Evolutionary conservation across 2,329 filamentous ascomycete species (phyloP), one percentile per base, ranked within the genome.

Genomic region (Fusarium sp.): DNA sequence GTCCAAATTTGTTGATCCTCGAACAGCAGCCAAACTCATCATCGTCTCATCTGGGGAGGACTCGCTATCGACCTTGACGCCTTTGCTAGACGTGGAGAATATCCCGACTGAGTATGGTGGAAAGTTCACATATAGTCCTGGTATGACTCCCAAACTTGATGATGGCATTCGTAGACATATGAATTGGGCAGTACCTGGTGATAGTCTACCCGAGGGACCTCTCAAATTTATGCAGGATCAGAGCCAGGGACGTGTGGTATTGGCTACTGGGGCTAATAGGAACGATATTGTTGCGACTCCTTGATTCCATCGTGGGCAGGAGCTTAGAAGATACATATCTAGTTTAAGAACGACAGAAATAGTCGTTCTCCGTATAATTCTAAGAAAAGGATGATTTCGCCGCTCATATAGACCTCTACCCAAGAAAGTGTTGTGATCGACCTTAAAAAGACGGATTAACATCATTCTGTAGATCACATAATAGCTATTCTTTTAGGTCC

Each of bases 51-150:
- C 53, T 6, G n/a, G 30, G 0, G 34, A 53, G 4, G 30, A 48
- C 4, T 16, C 53, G 1, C 22, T 56, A 1, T 37, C 42, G 2
- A 48, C 42, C 3, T 12, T 56, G 7, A 37, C 30, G 1, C 22
- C 30, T 18, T 27, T 25, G 20, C 24, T 49, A 1, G 30, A 30
- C 4, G 44, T 37, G 2, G 53, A 56, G 3, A 56, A 20, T 3
- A 48, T 56, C 34, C 53, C 53, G 4, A 48, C 42, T 3, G 53
- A 56, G 22, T 56, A 56, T 29, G 53, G 53, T 6, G 42, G 53
- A 3, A 20, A 56, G 18, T 56, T 56, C 13, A 9, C 13, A 4
- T 56, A 56, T 18, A 47, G 24, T 11, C 41, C 53, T 3, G 53
- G 53, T 0, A 56, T 47, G 41, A 32, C 41, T 0, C 53, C 53